These are phyloP conservation scores for Whalleya microplaca DNA, from an alignment of 2,329 filamentous ascomycete genomes.

Conservation along the genomic window DNA sequence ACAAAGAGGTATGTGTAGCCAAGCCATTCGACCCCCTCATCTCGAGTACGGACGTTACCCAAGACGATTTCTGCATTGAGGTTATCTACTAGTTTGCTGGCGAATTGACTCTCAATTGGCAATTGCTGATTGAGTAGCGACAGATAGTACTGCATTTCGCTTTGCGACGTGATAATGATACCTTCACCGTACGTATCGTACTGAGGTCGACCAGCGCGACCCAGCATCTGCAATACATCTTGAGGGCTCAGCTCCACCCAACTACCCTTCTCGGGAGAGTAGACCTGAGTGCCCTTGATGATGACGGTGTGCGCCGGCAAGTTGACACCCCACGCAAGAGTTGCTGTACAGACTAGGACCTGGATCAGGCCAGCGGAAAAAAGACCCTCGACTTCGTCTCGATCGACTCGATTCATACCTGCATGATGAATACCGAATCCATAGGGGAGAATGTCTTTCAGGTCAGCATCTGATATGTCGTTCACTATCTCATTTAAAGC, in stretches of 20 bases:
- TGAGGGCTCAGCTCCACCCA: slow-evolving; percentile 98
- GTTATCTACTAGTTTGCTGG: slow-evolving; percentile 91
- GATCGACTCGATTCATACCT: slow-evolving; percentile 93
- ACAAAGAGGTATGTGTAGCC: slow-evolving; percentile 98
- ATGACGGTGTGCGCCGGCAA: slow-evolving; percentile 96
- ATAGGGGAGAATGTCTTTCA: slow-evolving; percentile 94
- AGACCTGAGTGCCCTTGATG: slow-evolving; percentile 97
- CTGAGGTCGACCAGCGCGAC: slow-evolving; percentile 92
- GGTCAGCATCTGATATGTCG: slow-evolving; percentile 78
- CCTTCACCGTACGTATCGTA: slow-evolving; percentile 98
- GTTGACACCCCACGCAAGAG: slow-evolving; percentile 99
- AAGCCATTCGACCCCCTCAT: slow-evolving; percentile 98
- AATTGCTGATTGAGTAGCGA: slow-evolving; percentile 96
- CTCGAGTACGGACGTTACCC: slow-evolving; percentile 86
- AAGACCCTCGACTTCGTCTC: slow-evolving; percentile 91
- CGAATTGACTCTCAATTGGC: slow-evolving; percentile 95
- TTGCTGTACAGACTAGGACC: slow-evolving; percentile 95
- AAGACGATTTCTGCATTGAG: slow-evolving; percentile 95
- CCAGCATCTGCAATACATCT: slow-evolving; percentile 98
- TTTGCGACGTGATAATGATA: slow-evolving; percentile 96
- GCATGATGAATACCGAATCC: slow-evolving; percentile 98
- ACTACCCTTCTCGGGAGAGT: slow-evolving; percentile 96
- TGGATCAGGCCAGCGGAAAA: slow-evolving; percentile 91
- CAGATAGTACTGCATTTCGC: slow-evolving; percentile 95
- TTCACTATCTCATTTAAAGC: slow-evolving; percentile 85